Percentiles rank a stretch among this genome's conserved stretches.
Conservation (phyloP, 345 rosid genomes). For the Angophora floribunda region DNA sequence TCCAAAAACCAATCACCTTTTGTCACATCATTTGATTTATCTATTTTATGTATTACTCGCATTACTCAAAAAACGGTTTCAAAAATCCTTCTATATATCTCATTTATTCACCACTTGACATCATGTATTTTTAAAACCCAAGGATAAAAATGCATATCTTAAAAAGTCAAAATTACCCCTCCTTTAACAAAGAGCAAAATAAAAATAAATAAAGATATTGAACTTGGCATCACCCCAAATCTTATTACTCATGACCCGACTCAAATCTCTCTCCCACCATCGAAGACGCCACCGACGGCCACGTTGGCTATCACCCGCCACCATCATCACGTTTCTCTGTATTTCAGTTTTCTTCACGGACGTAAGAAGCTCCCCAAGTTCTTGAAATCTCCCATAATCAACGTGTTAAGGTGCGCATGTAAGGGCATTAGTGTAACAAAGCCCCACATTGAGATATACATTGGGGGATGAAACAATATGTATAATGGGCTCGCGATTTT, state of each 20-base stretch:
- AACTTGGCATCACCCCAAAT: neutral
- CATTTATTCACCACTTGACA: neutral
- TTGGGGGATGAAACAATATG: neutral
- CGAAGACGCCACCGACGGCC: neutral
- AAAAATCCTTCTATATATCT: neutral
- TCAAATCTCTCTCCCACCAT: neutral
- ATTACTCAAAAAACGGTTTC: neutral
- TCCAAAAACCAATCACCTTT: too few species aligned
- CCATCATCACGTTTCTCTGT: neutral
- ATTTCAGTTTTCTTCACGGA: neutral
- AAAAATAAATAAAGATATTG: neutral
- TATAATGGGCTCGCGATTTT: neutral
- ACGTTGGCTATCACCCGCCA: neutral
- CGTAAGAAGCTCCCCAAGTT: neutral
- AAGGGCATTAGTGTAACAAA: neutral
- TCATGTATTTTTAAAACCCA: neutral
- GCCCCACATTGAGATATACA: neutral
- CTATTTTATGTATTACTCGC: neutral
- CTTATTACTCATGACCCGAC: neutral
- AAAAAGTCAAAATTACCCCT: neutral
- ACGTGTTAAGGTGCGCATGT: neutral
- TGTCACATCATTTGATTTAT: too few species aligned
- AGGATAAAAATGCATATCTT: neutral
- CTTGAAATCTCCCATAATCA: neutral
- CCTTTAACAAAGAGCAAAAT: neutral